A percentile compares a stretch with the other conserved stretches of the same genome.
Conservation (phyloP, 176 grass and related monocot genomes). For the Ananas comosus region DNA sequence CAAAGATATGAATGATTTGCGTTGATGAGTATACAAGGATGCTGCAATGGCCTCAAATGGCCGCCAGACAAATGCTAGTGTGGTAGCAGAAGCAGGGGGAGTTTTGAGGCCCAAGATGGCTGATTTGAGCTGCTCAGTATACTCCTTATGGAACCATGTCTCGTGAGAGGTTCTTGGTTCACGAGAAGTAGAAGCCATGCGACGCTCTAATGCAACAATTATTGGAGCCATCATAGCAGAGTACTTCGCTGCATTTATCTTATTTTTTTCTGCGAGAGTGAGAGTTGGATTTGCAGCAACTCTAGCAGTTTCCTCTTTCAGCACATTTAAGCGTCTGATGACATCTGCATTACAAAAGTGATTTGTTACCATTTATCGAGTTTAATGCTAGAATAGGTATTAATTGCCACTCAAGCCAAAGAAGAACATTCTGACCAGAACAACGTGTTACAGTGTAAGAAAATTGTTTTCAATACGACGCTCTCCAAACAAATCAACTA, state of each 20-base stretch:
- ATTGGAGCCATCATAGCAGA: slow-evolving; percentile 97
- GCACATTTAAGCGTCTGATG: slow-evolving; percentile 76
- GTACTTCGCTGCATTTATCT: slow-evolving; percentile 94
- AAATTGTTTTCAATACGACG: no score
- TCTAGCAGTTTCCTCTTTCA: slow-evolving; percentile 93
- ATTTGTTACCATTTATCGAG: slow-evolving; percentile 6
- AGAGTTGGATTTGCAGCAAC: slow-evolving; percentile 87
- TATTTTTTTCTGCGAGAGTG: slow-evolving; percentile 72
- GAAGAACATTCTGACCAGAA: no score
- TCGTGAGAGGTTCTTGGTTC: slow-evolving; percentile 87
- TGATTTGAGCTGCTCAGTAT: slow-evolving; percentile 56
- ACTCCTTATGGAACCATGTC: slow-evolving; percentile 87
- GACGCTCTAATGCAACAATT: slow-evolving; percentile 88
- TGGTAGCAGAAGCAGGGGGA: slow-evolving; percentile 56
- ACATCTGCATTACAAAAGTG: slow-evolving; percentile 57
- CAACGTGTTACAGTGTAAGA: no score
- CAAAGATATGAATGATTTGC: slow-evolving; percentile 68
- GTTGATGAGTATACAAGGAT: slow-evolving; percentile 75
- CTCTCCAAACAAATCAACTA: no score
- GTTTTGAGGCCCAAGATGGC: slow-evolving; percentile 69
- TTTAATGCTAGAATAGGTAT: neutral
- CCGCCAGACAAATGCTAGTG: slow-evolving; percentile 72
- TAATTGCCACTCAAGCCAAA: neutral
- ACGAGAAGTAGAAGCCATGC: slow-evolving; percentile 73
- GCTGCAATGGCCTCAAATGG: slow-evolving; percentile 77